Percentiles rank a stretch among this genome's conserved stretches.
Conservation (phyloP, 805 yeast species). For the Ogataea nitratoaversa region DNA sequence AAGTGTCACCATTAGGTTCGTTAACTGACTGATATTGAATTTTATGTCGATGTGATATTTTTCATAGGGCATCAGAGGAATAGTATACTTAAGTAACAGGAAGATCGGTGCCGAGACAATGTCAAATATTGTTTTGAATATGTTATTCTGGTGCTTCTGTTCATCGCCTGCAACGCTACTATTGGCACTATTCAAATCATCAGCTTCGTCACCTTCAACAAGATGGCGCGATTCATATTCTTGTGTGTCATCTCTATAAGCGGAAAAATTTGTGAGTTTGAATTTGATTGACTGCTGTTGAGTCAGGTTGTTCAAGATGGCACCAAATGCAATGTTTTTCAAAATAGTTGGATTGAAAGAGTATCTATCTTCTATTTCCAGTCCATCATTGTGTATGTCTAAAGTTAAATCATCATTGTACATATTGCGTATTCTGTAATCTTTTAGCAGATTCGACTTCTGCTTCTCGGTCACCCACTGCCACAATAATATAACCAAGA, state of each 20-base stretch:
- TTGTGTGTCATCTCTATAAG: constrained; percentile 14
- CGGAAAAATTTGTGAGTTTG: constrained; percentile 9
- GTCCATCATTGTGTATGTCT: constrained; percentile 17
- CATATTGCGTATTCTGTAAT: constrained; percentile 24
- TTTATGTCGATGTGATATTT: constrained; percentile 20
- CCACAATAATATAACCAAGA: constrained; percentile 42
- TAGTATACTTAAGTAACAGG: constrained; percentile 16
- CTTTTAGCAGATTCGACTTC: constrained; percentile 15
- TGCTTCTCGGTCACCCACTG: constrained; percentile 31
- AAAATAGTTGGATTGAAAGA: constrained; percentile 27
- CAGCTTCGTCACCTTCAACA: constrained; percentile 9
- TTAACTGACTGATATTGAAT: constrained; percentile 15
- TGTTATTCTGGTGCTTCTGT: constrained; percentile 1
- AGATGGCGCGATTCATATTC: constrained; percentile 19
- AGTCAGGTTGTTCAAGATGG: constrained; percentile 23
- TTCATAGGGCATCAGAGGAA: constrained; percentile 22
- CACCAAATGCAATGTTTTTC: constrained; percentile 26
- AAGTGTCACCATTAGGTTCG: constrained; percentile 16
- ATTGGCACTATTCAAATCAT: constrained; percentile 1
- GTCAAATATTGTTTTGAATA: constrained; percentile 9
- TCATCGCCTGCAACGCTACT: constrained; percentile 2
- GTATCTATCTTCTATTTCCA: constrained; percentile 28
- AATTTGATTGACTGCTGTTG: constrained; percentile 17
- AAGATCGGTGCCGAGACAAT: constrained; percentile 17
- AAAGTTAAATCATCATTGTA: constrained; percentile 24